These are phyloP conservation scores for Nakaseomyces delphensis DNA, from an alignment of 1,139 yeast species.

Conservation along the genomic window DNA sequence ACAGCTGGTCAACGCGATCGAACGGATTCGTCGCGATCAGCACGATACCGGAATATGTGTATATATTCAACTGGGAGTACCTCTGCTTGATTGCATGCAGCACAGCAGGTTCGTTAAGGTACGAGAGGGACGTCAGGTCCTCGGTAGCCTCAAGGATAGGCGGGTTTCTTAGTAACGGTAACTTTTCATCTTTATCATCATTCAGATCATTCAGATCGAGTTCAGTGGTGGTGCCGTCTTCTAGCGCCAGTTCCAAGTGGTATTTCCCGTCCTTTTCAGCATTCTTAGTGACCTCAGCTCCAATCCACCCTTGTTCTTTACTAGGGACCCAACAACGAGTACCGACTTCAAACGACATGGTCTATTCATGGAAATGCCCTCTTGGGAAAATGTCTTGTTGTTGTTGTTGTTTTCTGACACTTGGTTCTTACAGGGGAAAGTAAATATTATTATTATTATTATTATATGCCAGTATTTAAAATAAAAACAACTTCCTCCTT, in stretches of 20 bases:
- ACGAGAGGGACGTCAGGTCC: slow-evolving; percentile 84
- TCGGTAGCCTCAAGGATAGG: slow-evolving; percentile 75
- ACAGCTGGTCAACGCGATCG: slow-evolving; percentile 82
- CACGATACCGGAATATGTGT: slow-evolving; percentile 95
- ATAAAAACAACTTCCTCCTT: no score
- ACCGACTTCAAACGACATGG: slow-evolving; percentile 32
- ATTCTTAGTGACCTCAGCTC: slow-evolving; percentile 64
- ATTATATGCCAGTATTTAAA: no score
- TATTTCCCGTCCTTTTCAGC: slow-evolving; percentile 44
- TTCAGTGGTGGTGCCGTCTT: slow-evolving; percentile 15
- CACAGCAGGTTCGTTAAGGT: slow-evolving; percentile 90
- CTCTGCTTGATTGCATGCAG: slow-evolving; percentile 86
- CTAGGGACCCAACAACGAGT: slow-evolving; percentile 93
- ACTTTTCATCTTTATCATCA: slow-evolving; percentile 24
- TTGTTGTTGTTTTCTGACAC: neutral
- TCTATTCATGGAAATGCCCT: no score
- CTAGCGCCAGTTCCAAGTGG: slow-evolving; percentile 31
- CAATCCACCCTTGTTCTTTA: slow-evolving; percentile 83
- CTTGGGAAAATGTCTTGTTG: no score
- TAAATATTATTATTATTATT: no score
- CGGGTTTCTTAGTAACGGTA: slow-evolving; percentile 86
- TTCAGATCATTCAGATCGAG: slow-evolving; percentile 44
- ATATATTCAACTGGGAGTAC: slow-evolving; percentile 80
- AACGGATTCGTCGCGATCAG: slow-evolving; percentile 95
- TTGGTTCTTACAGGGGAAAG: no score